A percentile compares a stretch with the other conserved stretches of the same genome.
These are phyloP conservation scores for Boletus rubroflammeus DNA, from an alignment of 768 basidiomycete species.

Conservation along the genomic window DNA sequence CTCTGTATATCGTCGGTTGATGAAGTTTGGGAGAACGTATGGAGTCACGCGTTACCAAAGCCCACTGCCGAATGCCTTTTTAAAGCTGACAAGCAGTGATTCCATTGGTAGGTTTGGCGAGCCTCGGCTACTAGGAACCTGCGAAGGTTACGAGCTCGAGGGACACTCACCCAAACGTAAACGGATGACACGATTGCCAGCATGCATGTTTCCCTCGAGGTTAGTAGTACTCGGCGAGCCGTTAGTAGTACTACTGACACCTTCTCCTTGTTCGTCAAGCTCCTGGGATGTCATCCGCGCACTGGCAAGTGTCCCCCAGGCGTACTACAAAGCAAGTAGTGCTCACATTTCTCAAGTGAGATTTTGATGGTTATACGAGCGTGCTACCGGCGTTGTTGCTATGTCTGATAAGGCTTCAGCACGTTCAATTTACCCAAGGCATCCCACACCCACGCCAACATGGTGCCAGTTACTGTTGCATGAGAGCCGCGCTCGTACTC, in stretches of 20 bases:
- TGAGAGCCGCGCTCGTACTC: background rate
- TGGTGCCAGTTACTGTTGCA: background rate
- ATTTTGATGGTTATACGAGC: background rate
- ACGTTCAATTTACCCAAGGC: background rate
- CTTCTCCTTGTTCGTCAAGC: background rate
- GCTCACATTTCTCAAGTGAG: background rate
- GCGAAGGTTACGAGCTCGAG: background rate
- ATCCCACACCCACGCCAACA: background rate
- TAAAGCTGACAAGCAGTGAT: background rate
- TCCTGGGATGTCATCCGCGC: background rate
- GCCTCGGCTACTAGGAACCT: background rate
- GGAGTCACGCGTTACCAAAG: background rate
- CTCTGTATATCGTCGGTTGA: background rate
- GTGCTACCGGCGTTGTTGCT: background rate
- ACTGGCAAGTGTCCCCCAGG: background rate
- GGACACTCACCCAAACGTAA: background rate
- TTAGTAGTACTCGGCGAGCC: background rate
- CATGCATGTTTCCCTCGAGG: background rate
- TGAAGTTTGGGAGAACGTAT: background rate
- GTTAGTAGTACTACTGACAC: background rate
- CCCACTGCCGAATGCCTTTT: background rate
- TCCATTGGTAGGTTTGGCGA: background rate
- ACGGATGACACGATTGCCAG: background rate
- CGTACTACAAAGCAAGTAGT: background rate
- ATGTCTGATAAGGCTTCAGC: background rate